Evolutionary conservation across 768 basidiomycete genomes (phyloP), one percentile per base, ranked within the genome.

Genomic region (Dioszegia hungarica): DNA sequence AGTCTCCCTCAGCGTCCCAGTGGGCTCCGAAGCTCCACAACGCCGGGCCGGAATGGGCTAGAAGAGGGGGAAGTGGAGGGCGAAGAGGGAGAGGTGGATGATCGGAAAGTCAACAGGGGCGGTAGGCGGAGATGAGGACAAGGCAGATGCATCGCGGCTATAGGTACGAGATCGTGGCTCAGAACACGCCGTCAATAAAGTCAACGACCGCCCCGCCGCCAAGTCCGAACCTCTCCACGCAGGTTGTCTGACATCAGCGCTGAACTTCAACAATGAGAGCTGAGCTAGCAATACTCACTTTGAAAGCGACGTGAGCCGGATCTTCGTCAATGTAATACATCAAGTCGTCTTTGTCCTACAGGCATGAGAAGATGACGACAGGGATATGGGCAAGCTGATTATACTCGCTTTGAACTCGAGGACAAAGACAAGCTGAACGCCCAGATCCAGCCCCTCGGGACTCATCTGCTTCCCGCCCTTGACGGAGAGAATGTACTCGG

Each of bases 401-500:
- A 25, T 10, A 62, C 66, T 29, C 46, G 75, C 75, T 45, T 72
- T 70, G 52, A 68, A 67, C 11, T 68, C 67, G 52, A 68, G 41
- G 19, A 72, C 38, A 55, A 68, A 72, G 9, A 61, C 58, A 31
- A 66, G 46, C 24, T 66, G 48, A 59, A 68, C 61, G 4, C 70
- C 73, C 6, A 57, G 54, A 27, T 59, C 52, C 1, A 37, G 24
- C 0, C 67, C 64, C 31, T 76, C 75, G 2, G 60, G 39, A 20
- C 58, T 62, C 49, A 66, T 69, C 55, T 75, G 63, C 25, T 48
- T 57, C 0, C 75, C 75, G 11, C 73, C 73, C 17, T 64, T 62
- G 6, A 71, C 54, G 4, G 59, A 56, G 17, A 43, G 44, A 37
- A 76, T 60, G 57, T 70, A 69, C 33, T 60, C 19, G 19, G 53